Evolutionary conservation across 306 rosid genomes (phyloP).

Genomic region (Dalbergia oliveri): DNA sequence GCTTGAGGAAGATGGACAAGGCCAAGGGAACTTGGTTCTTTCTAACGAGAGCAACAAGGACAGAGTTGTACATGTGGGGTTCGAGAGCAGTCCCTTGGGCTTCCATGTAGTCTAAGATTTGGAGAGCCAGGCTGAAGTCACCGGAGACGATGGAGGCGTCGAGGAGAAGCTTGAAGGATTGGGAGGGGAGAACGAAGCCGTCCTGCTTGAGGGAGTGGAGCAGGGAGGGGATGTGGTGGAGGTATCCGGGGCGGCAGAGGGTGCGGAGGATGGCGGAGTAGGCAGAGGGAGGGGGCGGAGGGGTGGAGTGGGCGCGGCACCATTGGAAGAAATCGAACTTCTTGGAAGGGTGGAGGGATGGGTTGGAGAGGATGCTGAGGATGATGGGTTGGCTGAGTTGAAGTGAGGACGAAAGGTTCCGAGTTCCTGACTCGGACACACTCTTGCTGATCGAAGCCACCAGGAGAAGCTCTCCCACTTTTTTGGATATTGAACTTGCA

Average conservation of each 20-base stretch:
- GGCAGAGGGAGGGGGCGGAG: constrained; percentile 49
- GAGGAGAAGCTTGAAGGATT: constrained; percentile 69
- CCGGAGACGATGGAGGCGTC: constrained; percentile 58
- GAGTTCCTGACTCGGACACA: constrained; percentile 63
- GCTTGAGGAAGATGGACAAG: constrained; percentile 64
- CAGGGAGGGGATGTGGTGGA: constrained; percentile 58
- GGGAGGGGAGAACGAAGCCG: constrained; percentile 57
- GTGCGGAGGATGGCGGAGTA: constrained; percentile 65
- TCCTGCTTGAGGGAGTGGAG: constrained; percentile 63
- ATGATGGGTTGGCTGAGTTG: constrained; percentile 64
- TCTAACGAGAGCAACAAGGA: constrained; percentile 64
- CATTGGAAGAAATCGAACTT: constrained; percentile 77
- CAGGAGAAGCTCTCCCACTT: constrained; percentile 60
- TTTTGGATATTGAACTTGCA: constrained; percentile 28
- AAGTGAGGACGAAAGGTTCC: constrained; percentile 57
- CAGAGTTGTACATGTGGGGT: constrained; percentile 57
- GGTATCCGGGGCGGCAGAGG: constrained; percentile 56
- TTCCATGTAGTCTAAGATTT: constrained; percentile 65
- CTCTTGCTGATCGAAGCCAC: constrained; percentile 72
- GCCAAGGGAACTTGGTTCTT: constrained; percentile 75
- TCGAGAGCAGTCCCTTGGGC: constrained; percentile 49
- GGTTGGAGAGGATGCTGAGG: constrained; percentile 64
- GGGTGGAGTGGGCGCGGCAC: constrained; percentile 53
- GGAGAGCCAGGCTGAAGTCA: constrained; percentile 62
- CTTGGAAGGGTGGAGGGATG: constrained; percentile 64